Base-by-base conservation (phyloP, 2,329 filamentous ascomycete species). In the Rhytidhysteron rufulum region DNA sequence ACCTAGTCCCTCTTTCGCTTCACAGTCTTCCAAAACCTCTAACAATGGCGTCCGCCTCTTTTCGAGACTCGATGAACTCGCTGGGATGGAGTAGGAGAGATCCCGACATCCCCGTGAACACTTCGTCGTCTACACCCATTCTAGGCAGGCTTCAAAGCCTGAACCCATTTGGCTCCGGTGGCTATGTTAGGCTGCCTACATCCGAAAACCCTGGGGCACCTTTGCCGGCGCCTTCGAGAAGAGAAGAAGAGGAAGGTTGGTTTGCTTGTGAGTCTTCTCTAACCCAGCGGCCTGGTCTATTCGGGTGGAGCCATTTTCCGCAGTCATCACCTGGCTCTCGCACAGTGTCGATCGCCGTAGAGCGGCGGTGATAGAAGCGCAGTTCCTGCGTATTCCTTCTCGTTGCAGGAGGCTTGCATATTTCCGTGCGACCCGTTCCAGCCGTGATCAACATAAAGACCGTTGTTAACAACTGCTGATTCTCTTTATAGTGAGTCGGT, bases 211-310 rank as follows among this genome's bases (percentile, higher is more conserved):
- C 87, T 25, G 89, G 88, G 35, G 89, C 91, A 49, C 89, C 90
- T 50, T 72, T 96, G 36, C 91, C 91, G 38, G 89, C 89, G 45
- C 81, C 88, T 47, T 87, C 67, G 61, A 79, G 90, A 58, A 82
- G 90, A 55, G 90, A 96, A 62, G 93, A 97, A 68, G 91, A 97
- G 63, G 93, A 96, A 70, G 87, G 84, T 49, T 96, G 87, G 82
- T 90, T 96, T 80, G 84, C 86, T 59, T 75, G 93, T 98, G 80
- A 91, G 93, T 82, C 57, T 64, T 44, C 43, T 17, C 41, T 35
- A 27, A 27, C 39, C 40, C 43, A 30, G 44, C n/a, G 34, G 44
- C 44, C 46, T 45, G 45, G 47, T 47, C 53, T 45, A n/a, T 15
- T 3, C 24, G 21, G 33, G 7, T 27, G 24, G 24, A 8, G 24